Conservation (phyloP, 2,329 filamentous ascomycete genomes). For the Fusarium protoensiforme region DNA sequence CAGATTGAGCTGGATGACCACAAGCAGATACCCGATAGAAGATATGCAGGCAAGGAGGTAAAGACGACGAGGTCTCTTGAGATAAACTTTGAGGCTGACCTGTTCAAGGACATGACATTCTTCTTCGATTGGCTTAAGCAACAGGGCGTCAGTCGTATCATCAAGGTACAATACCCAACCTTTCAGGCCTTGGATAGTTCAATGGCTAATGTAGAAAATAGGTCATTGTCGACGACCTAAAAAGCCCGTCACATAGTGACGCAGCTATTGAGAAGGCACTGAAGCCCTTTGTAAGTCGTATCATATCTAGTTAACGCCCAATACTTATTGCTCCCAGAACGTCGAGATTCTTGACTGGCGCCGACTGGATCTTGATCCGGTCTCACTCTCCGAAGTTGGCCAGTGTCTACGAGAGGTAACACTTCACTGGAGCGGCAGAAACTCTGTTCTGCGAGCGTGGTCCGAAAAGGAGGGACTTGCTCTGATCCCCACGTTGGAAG, state of each 20-base stretch:
- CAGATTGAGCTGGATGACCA: neutral
- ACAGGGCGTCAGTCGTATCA: neutral
- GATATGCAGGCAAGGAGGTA: conserved; percentile 4
- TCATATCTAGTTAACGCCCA: too few species aligned
- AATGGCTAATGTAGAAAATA: neutral
- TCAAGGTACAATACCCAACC: neutral
- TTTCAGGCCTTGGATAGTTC: neutral
- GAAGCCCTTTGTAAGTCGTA: neutral
- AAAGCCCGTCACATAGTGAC: conserved; percentile 19
- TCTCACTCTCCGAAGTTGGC: neutral
- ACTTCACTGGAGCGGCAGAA: conserved; percentile 21
- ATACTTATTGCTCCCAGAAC: neutral
- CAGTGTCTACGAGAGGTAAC: conserved; percentile 5
- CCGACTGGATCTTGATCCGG: neutral
- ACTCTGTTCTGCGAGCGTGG: conserved; percentile 9
- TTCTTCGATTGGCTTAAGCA: conserved; percentile 12
- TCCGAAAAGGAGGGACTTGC: conserved; percentile 14
- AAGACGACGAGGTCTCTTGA: neutral
- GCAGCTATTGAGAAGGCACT: conserved; percentile 12
- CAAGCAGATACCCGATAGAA: neutral
- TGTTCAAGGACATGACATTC: conserved; percentile 1
- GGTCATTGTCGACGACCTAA: conserved; percentile 17
- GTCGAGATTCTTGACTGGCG: conserved; percentile 20
- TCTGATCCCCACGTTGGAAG: neutral
- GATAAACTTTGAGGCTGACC: neutral